Percentiles rank a stretch among this genome's conserved stretches.
Conservation (phyloP, 78 protist species). For the Anaeramoeba flamelloides region DNA sequence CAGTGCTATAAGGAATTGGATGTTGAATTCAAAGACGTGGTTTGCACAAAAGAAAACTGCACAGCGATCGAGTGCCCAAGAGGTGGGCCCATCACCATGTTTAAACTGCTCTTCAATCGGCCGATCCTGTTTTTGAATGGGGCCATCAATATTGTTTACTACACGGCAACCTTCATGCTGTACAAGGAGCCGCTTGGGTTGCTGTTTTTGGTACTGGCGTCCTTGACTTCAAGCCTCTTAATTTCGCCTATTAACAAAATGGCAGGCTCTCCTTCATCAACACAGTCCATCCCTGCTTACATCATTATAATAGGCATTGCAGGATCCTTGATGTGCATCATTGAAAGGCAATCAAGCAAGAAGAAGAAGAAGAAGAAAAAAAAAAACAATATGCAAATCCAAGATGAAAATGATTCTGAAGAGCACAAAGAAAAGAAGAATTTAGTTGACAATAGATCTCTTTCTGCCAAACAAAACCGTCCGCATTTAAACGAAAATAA, state of each 20-base stretch:
- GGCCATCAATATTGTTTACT: conserved; percentile 26
- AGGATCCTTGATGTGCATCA: conserved; percentile 30
- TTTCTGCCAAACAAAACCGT: too few relatives aligned
- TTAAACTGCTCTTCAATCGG: conserved; percentile 3
- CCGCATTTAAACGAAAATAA: too few relatives aligned
- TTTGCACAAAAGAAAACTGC: conserved; percentile 23
- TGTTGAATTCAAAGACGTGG: conserved; percentile 9
- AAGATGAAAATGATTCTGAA: too few relatives aligned
- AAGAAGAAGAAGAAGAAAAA: background rate
- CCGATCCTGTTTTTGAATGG: conserved; percentile 38
- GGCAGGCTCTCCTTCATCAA: conserved; percentile 23
- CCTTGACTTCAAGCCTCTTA: conserved; percentile 34
- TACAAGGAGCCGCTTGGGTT: conserved; percentile 41
- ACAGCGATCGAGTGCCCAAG: conserved; percentile 24
- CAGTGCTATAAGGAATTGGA: conserved; percentile 30
- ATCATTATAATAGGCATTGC: conserved; percentile 32
- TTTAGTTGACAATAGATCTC: too few relatives aligned
- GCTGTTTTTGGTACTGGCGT: conserved; percentile 32
- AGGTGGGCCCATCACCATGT: conserved; percentile 40
- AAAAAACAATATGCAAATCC: too few relatives aligned
- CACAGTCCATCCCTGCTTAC: conserved; percentile 8
- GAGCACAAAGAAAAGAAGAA: too few relatives aligned
- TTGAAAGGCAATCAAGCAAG: conserved; percentile 5
- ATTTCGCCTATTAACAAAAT: conserved; percentile 22
- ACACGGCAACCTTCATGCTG: conserved; percentile 28